A percentile compares a stretch with the other conserved stretches of the same genome.
Conservation (phyloP, 257 asterid species). For the Nicotiana sylvestris region DNA sequence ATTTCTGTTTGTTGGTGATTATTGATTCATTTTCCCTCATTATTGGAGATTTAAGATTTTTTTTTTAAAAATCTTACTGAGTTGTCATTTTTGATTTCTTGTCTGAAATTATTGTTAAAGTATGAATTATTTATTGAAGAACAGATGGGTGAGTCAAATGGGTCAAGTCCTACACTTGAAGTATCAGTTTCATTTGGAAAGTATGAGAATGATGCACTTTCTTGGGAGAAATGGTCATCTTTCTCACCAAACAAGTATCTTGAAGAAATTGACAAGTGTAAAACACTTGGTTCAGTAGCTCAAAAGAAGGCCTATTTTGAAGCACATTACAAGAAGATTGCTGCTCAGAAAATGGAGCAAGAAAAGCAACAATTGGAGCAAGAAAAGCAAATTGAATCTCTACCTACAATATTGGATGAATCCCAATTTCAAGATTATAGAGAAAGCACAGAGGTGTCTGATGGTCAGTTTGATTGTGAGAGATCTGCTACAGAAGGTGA, state of each 20-base stretch:
- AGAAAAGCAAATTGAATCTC: constrained; percentile 34
- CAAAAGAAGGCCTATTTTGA: constrained; percentile 92
- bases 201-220: constrained; percentile 70
- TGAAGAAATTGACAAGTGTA: constrained; percentile 80
- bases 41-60: constrained; percentile 9
- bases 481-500: constrained; percentile 26
- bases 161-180: constrained; percentile 50
- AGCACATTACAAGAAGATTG: constrained; percentile 86
- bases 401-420: constrained; percentile 19
- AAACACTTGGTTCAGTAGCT: constrained; percentile 90
- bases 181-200: constrained; percentile 89
- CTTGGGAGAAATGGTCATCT: constrained; percentile 96
- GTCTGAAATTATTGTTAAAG: constrained; percentile 10
- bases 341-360: constrained; percentile 63
- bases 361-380: constrained; percentile 39
- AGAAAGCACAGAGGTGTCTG: not conserved
- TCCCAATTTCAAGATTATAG: constrained; percentile 21
- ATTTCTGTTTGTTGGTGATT: not conserved
- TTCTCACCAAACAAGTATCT: constrained; percentile 83
- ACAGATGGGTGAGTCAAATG: constrained; percentile 70
- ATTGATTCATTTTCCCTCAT: not conserved
- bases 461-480: constrained; percentile 3
- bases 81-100: constrained; percentile 15
- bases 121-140: constrained; percentile 19
- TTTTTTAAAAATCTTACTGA: constrained; percentile 14